A percentile compares a stretch with the other conserved stretches of the same genome.
phyloP scores from a whole-genome alignment of 2,329 filamentous ascomycete genomes.

The Aspergillus neoniger region DNA sequence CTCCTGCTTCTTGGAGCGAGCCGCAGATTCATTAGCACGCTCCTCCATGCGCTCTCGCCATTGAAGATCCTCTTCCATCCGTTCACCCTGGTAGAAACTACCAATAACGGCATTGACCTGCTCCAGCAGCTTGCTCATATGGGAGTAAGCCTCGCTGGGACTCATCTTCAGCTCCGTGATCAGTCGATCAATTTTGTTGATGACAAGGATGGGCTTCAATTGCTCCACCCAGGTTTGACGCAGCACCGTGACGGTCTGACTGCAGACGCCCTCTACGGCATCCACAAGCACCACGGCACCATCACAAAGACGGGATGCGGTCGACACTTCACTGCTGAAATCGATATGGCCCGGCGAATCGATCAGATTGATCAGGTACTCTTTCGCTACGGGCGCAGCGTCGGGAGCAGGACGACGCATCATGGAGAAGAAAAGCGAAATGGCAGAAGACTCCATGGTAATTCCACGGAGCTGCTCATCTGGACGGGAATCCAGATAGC shows the following conservation, averaged over 20 bases:
- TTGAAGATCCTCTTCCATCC: constrained; percentile 96
- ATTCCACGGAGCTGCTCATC: constrained; percentile 96
- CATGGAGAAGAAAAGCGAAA: constrained; percentile 94
- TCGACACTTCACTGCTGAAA: constrained; percentile 97
- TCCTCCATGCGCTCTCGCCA: constrained; percentile 95
- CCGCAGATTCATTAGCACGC: constrained; percentile 70
- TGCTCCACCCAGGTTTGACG: constrained; percentile 95
- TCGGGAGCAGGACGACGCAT: constrained; percentile 71
- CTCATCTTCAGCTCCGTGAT: constrained; percentile 95
- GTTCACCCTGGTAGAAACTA: constrained; percentile 95
- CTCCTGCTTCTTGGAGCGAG: constrained; percentile 50
- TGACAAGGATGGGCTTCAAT: constrained; percentile 87
- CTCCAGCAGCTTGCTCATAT: constrained; percentile 85
- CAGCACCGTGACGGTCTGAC: constrained; percentile 95
- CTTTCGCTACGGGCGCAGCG: constrained; percentile 69
- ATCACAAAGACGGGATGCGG: constrained; percentile 89
- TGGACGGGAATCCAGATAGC: constrained; percentile 92
- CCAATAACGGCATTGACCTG: constrained; percentile 97
- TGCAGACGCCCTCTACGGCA: constrained; percentile 96
- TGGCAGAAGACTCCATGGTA: constrained; percentile 99
- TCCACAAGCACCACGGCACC: constrained; percentile 93
- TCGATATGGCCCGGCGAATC: constrained; percentile 98
- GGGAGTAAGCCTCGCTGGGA: constrained; percentile 82
- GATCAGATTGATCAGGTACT: constrained; percentile 96
- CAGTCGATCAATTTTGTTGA: constrained; percentile 97